Evolutionary conservation across 306 rosid species (phyloP).

Genomic region (Acacia acuminata): DNA sequence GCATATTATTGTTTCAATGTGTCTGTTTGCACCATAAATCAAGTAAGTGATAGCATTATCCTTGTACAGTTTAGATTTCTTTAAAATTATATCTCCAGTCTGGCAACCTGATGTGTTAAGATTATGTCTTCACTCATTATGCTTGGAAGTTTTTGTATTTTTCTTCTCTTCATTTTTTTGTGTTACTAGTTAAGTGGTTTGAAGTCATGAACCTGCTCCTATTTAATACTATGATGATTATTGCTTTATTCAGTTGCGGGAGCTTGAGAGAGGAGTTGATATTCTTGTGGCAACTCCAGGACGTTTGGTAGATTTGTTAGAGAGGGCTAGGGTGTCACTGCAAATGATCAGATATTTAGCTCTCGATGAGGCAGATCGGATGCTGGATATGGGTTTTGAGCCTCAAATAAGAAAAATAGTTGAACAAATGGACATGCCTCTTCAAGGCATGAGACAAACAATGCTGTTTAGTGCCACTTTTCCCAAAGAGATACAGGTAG

Average conservation of each 20-base stretch:
- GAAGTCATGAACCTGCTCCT: not conserved
- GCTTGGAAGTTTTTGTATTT: not conserved
- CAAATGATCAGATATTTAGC: constrained; percentile 22
- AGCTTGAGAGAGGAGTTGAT: constrained; percentile 22
- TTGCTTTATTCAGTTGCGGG: constrained; percentile 15
- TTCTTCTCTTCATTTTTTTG: not conserved
- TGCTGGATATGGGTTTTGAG: constrained; percentile 24
- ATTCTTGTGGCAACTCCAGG: constrained; percentile 27
- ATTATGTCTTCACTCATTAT: not conserved
- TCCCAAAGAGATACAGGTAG: constrained; percentile 23
- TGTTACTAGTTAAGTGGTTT: not conserved
- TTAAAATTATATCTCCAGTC: not conserved
- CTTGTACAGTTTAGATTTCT: not conserved
- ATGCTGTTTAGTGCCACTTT: constrained; percentile 26
- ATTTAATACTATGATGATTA: not conserved
- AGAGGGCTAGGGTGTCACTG: constrained; percentile 23
- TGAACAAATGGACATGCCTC: constrained; percentile 28
- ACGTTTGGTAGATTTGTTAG: constrained; percentile 17
- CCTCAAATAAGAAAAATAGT: constrained; percentile 23
- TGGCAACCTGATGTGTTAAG: not conserved
- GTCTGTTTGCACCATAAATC: not conserved
- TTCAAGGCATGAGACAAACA: constrained; percentile 10
- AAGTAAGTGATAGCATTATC: not conserved
- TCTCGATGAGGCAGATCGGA: constrained; percentile 26
- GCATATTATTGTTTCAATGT: not conserved